phyloP scores from a whole-genome alignment of 257 asterid genomes.

The Leonotis leonurus region DNA sequence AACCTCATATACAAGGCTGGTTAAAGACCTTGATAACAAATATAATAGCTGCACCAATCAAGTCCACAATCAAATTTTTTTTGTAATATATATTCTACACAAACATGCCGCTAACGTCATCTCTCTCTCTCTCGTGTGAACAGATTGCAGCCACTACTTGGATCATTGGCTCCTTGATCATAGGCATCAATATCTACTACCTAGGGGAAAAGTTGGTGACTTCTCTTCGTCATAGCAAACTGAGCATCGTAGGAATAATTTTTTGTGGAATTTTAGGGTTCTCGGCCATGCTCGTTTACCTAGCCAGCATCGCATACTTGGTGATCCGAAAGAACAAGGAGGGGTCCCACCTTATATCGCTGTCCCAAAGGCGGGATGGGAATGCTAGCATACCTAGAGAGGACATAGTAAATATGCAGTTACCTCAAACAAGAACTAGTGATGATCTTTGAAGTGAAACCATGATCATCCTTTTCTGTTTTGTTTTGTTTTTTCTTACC shows the following conservation, averaged over 20 bases:
- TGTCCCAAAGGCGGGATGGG: slow-evolving; percentile 38
- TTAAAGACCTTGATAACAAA: neutral
- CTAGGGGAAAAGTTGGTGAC: slow-evolving; percentile 51
- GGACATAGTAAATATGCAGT: slow-evolving; percentile 71
- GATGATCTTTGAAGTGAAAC: slow-evolving; percentile 31
- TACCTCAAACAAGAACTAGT: slow-evolving; percentile 50
- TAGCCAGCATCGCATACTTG: slow-evolving; percentile 59
- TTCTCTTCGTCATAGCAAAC: slow-evolving; percentile 49
- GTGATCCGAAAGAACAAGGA: slow-evolving; percentile 56
- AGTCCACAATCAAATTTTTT: too few relatives aligned
- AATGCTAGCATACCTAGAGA: slow-evolving; percentile 48
- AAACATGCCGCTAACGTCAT: neutral
- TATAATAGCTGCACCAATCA: neutral
- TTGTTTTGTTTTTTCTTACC: too few relatives aligned
- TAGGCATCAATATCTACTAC: slow-evolving; percentile 78
- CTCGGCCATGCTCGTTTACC: slow-evolving; percentile 52
- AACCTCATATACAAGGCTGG: neutral
- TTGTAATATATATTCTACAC: too few relatives aligned
- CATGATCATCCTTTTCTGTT: slow-evolving; percentile 6
- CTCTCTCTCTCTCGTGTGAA: neutral
- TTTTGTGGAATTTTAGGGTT: slow-evolving; percentile 66
- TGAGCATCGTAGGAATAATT: slow-evolving; percentile 29
- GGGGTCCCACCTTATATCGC: slow-evolving; percentile 54
- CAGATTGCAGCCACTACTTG: slow-evolving; percentile 78
- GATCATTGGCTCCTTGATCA: slow-evolving; percentile 71